Base-by-base conservation (phyloP, 495 filamentous ascomycete species). In the Aspergillus nidulans region DNA sequence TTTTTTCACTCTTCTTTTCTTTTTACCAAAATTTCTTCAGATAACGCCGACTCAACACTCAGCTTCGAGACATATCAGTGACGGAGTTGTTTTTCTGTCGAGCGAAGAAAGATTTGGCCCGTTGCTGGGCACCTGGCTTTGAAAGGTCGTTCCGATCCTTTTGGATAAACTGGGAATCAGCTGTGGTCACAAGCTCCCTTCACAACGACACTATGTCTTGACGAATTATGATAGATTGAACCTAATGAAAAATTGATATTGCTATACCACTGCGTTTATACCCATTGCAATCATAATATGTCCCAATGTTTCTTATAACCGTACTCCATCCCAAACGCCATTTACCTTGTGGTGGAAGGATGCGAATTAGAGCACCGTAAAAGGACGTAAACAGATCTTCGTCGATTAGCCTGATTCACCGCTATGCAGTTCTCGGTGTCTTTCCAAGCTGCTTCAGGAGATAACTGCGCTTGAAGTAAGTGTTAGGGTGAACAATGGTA, bases 401-500 rank as follows among this genome's bases (percentile, higher is more conserved):
- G 63, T 70, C 41, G 63, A 60, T 53, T 47, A n/a, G 46, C 57
- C 19, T 52, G 8, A 18, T 19, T 40, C 45, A 24, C 59, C 10
- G 28, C 64, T 49, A 69, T 44, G 60, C 52, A 48, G 67, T 70
- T 49, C 54, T 64, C 26, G 68, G 60, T 18, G 71, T 56, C 40
- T 71, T 73, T 12, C 64, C 62, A 39, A 68, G 58, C 39, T 91
- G 85, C 79, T 89, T 96, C 43, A 97, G 70, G 61, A 95, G 61
- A 69, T 89, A 97, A 64, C 90, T 92, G 57, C 92, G 81, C 77
- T 94, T 92, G 71, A 97, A 97, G 70, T 97, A 99, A 52, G 91
- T 90, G 69, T 99, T 99, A 9, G 95, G 95, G 69, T 99, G 95
- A 18, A 95, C 86, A 60, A 99, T 97, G 1, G 91, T 97, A 72